Percentiles rank a stretch among this genome's conserved stretches.
These are phyloP conservation scores for Chamaecyparis obtusa DNA, from an alignment of 75 land plant genomes.

Conservation along the genomic window DNA sequence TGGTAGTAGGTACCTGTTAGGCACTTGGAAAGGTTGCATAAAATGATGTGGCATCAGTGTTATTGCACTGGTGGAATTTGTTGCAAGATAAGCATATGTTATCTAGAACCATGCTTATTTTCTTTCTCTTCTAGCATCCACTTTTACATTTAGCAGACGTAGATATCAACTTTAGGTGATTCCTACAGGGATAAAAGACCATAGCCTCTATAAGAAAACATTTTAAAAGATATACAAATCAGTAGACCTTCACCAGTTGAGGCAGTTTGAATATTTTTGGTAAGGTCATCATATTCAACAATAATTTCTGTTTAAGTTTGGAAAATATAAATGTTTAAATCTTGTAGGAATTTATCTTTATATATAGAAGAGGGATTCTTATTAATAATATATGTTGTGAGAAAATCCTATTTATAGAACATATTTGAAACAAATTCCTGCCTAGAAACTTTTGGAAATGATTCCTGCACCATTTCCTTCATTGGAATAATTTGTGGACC, in stretches of 20 bases:
- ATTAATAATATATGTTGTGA: too few relatives aligned
- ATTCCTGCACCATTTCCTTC: too few relatives aligned
- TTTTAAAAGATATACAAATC: not conserved
- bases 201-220: not conserved
- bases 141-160: not conserved
- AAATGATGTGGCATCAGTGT: not conserved
- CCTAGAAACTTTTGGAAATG: too few relatives aligned
- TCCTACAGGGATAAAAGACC: not conserved
- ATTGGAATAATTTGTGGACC: not conserved
- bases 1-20: not conserved
- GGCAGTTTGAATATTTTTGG: too few relatives aligned
- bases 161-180: not conserved
- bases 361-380: not conserved
- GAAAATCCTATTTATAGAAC: too few relatives aligned
- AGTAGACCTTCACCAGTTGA: not conserved
- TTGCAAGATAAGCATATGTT: not conserved
- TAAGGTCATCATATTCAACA: not conserved
- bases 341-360: not conserved
- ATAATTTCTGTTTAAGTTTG: not conserved
- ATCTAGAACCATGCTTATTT: not conserved
- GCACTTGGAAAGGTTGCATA: not conserved
- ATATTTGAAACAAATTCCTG: too few relatives aligned
- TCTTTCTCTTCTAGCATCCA: not conserved
- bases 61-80: not conserved
- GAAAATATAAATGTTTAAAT: not conserved